Evolutionary conservation across 139 green algal genomes (phyloP).

Genomic region (Chlamydomonas schloesseri): DNA sequence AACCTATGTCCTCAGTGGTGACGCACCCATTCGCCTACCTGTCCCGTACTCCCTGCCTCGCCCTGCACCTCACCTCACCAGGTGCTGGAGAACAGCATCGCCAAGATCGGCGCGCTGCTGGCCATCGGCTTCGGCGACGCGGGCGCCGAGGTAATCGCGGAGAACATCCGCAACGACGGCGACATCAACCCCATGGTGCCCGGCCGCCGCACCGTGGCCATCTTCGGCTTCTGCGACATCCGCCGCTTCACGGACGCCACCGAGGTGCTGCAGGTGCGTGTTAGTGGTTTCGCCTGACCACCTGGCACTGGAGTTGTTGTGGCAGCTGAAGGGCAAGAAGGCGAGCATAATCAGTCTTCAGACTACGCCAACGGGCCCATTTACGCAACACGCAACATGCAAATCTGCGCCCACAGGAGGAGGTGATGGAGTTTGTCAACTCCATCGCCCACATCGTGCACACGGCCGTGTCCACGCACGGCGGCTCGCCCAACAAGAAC

Average conservation of each 20-base stretch:
- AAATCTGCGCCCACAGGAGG: conserved; percentile 75
- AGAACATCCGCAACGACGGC: conserved; percentile 94
- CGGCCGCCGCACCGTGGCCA: conserved; percentile 75
- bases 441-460: conserved; percentile 95
- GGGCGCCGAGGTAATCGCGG: conserved; percentile 89
- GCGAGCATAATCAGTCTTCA: too few relatives aligned
- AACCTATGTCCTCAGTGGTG: too few relatives aligned
- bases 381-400: too few relatives aligned
- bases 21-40: too few relatives aligned
- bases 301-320: too few relatives aligned
- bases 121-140: conserved; percentile 96
- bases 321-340: too few relatives aligned
- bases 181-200: conserved; percentile 96
- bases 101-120: conserved; percentile 92
- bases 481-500: conserved; percentile 97
- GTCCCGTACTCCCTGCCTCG: too few relatives aligned
- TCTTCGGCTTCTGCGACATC: conserved; percentile 99
- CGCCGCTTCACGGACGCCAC: conserved; percentile 95
- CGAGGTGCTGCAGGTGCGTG: conserved; percentile 83
- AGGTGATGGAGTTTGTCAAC: conserved; percentile 99
- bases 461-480: conserved; percentile 86
- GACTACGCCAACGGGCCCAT: too few relatives aligned
- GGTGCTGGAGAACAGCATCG: conserved; percentile 90
- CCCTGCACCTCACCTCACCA: too few relatives aligned
- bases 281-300: too few relatives aligned